Evolutionary conservation across 306 rosid genomes (phyloP), one percentile per base, ranked within the genome.

Genomic region (Lathyrus aphaca): DNA sequence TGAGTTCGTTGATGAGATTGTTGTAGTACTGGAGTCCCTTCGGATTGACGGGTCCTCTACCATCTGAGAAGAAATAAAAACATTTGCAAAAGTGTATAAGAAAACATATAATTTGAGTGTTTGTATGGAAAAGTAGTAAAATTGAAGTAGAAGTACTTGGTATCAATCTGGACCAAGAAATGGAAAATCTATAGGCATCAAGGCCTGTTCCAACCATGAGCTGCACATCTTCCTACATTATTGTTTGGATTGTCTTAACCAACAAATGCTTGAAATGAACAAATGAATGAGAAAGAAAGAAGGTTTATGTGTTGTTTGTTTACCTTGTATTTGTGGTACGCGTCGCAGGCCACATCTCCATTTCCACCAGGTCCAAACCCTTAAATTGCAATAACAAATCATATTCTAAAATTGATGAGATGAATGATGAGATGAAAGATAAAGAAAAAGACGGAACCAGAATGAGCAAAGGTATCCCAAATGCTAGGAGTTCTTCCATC

Each of bases 161-260:
- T 44, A 91, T 85, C n/a, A 88, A 85, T 80, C 97, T 83, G 2
- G 96, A 91, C 93, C 96, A 88, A 38, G 97, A 91, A 72, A 88
- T 88, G 68, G 97, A 88, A 80, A 91, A 85, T 79, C 93, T 85
- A 46, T 79, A 87, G 14, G 88, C 93, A 0, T 88, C 91, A 46
- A 88, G 80, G 59, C 97, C 90, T 10, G 74, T 76, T 56, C 86
- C 84, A 39, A 23, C 90, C 96, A 88, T 86, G 45, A 88, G 86
- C 38, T 73, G 79, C 57, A 87, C 91, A 85, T 91, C 97, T 82
- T 87, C 93, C 97, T 88, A 80, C 80, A 82, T 69, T 35, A 35
- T 35, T 35, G 39, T 35, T 35, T 35, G 39, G 2, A 35, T 32
- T 32, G 8, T 32, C 37, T 32, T 32, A 32, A 32, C 37, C 37